phyloP scores from a whole-genome alignment of 306 rosid species.

The Dalbergia oliveri region DNA sequence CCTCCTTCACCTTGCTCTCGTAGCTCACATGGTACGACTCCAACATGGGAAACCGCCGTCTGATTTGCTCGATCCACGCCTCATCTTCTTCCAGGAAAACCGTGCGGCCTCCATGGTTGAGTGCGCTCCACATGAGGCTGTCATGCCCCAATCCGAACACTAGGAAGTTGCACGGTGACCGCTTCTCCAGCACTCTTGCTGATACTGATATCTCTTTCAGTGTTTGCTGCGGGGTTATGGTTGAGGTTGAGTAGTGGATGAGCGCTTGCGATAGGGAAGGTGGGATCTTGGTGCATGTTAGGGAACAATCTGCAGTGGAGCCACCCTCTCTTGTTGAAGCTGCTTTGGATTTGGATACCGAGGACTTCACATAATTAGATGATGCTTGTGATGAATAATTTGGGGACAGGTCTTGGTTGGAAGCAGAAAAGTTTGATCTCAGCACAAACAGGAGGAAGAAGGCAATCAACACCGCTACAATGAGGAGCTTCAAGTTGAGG shows the following conservation, averaged over 20 bases:
- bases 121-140: conserved; percentile 86
- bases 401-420: conserved; percentile 47
- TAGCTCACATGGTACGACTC: conserved; percentile 70
- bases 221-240: conserved; percentile 81
- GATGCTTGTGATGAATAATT: conserved; percentile 28
- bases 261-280: conserved; percentile 60
- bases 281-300: conserved; percentile 63
- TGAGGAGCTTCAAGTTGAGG: conserved; percentile 65
- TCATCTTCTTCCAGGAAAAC: conserved; percentile 81
- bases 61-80: conserved; percentile 72
- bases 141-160: conserved; percentile 86
- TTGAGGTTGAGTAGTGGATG: conserved; percentile 79
- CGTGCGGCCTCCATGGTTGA: conserved; percentile 71
- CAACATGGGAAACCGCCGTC: conserved; percentile 58
- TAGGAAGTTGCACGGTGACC: conserved; percentile 81
- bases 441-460: conserved; percentile 62
- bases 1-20: conserved; percentile 73
- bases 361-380: no score
- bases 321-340: background rate
- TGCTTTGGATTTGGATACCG: background rate
- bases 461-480: conserved; percentile 57
- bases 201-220: conserved; percentile 71
- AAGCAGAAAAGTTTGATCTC: conserved; percentile 56
- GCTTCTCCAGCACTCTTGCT: conserved; percentile 55
- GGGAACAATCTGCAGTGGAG: conserved; percentile 34